Conservation (phyloP, 129 eudicot species). For the Apium graveolens region DNA sequence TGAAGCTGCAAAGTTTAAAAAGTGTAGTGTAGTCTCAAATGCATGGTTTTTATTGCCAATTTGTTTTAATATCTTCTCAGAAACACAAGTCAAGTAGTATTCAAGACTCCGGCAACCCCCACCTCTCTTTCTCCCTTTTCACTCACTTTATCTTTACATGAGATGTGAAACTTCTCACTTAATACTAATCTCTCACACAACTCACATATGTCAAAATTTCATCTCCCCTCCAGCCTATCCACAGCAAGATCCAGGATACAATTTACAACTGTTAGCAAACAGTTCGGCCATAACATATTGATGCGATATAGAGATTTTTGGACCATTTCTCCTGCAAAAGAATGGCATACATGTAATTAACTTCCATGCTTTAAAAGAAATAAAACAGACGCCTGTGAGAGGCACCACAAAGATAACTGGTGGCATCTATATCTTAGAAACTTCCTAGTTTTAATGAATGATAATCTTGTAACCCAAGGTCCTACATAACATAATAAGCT, state of each 20-base stretch:
- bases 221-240: conserved; percentile 1
- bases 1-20: no score
- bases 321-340: conserved; percentile 10
- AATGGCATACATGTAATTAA: neutral
- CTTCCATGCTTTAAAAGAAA: neutral
- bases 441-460: neutral
- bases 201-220: neutral
- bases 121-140: neutral
- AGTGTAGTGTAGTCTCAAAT: neutral
- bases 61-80: neutral
- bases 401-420: neutral
- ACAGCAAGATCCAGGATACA: neutral
- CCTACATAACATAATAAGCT: neutral
- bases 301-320: conserved; percentile 6
- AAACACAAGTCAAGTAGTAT: neutral
- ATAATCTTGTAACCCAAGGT: neutral
- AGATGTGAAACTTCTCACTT: neutral
- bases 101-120: neutral
- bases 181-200: neutral
- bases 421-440: neutral
- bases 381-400: no score
- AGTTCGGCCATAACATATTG: conserved; percentile 8
- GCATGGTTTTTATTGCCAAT: neutral
- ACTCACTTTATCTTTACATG: no score
- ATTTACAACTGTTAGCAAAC: neutral